A percentile compares a stretch with the other conserved stretches of the same genome.
phyloP scores from a whole-genome alignment of 106 monocot genomes.

The Triglochin maritima region DNA sequence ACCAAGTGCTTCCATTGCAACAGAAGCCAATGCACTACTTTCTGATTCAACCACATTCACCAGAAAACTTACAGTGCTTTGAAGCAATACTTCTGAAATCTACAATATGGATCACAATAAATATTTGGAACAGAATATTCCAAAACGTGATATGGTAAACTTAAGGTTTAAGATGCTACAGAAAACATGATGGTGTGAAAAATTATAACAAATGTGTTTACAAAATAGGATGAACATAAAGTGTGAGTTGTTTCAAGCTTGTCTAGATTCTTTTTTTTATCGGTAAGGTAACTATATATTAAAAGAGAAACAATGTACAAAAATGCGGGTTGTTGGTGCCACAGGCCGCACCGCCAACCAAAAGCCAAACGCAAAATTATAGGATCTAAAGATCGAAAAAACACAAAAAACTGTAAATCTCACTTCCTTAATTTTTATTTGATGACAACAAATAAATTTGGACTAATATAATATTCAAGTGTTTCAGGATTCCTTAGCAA shows the following conservation, averaged over 20 bases:
- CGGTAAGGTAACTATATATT: no score
- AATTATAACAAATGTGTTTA: not conserved
- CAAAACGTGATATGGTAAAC: not conserved
- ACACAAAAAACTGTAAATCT: no score
- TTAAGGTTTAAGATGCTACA: not conserved
- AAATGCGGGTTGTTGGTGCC: no score
- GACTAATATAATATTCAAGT: no score
- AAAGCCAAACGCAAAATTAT: no score
- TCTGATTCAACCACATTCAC: constrained; percentile 62
- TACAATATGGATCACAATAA: constrained; percentile 13
- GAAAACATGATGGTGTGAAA: not conserved
- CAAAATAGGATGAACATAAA: not conserved
- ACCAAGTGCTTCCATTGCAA: constrained; percentile 87
- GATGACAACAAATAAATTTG: no score
- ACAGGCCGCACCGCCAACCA: no score
- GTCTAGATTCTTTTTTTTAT: not conserved
- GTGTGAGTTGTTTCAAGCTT: not conserved
- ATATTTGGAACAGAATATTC: not conserved
- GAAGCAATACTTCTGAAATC: constrained; percentile 43
- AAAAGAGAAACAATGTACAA: not conserved
- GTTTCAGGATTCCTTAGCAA: no score
- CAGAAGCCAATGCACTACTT: constrained; percentile 45
- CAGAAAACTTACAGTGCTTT: constrained; percentile 33
- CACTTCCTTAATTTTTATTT: no score
- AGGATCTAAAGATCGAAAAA: no score